These are phyloP conservation scores for Metschnikowia corniflorae DNA, from an alignment of 805 yeast species.

Conservation along the genomic window DNA sequence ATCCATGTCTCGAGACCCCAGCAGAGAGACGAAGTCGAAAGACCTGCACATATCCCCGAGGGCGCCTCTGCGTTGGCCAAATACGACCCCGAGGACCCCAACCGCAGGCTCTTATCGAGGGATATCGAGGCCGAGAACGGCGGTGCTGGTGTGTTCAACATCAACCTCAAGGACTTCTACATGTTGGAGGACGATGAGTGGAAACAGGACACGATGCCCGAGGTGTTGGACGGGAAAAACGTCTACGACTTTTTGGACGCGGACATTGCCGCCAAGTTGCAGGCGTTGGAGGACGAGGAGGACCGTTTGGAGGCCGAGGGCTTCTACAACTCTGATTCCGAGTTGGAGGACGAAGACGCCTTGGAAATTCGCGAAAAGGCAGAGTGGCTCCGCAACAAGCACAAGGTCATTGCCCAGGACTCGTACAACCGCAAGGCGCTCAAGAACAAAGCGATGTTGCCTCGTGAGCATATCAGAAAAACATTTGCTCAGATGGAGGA, in stretches of 20 bases:
- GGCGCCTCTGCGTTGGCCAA: conserved; percentile 56
- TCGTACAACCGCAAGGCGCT: conserved; percentile 83
- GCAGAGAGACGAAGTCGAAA: conserved; percentile 78
- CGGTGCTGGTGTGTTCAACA: conserved; percentile 97
- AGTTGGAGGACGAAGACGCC: conserved; percentile 50
- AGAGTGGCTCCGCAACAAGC: conserved; percentile 91
- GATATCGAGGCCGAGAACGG: conserved; percentile 94
- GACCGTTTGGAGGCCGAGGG: conserved; percentile 92
- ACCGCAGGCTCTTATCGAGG: conserved; percentile 75
- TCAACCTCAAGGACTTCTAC: conserved; percentile 90
- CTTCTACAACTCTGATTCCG: conserved; percentile 86
- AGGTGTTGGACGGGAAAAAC: conserved; percentile 90
- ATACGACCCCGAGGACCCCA: conserved; percentile 77
- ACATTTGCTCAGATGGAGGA: conserved; percentile 76
- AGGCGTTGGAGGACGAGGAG: conserved; percentile 96
- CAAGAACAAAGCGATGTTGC: conserved; percentile 84
- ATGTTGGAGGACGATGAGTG: conserved; percentile 92
- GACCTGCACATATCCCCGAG: conserved; percentile 83
- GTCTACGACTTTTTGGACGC: conserved; percentile 97
- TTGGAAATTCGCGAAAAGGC: conserved; percentile 75
- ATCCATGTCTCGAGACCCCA: conserved; percentile 92
- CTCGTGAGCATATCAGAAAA: conserved; percentile 81
- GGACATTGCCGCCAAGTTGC: conserved; percentile 88
- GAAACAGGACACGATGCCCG: conserved; percentile 98
- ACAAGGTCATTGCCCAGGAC: conserved; percentile 87